These are phyloP conservation scores for Scutellaria baicalensis DNA, from an alignment of 257 asterid species.

Conservation along the genomic window DNA sequence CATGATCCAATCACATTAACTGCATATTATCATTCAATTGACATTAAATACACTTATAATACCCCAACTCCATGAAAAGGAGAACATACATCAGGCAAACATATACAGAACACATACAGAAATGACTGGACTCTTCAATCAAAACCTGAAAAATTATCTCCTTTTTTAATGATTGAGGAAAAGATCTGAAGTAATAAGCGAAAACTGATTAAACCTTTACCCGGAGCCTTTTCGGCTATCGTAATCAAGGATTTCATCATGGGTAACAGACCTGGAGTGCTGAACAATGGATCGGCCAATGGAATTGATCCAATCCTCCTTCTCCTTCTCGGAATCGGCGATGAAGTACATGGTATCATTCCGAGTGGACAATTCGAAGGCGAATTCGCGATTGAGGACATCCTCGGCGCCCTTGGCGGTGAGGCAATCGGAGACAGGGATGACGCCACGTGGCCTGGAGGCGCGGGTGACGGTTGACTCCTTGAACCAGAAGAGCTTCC, in stretches of 20 bases:
- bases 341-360: slow-evolving; percentile 82
- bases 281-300: slow-evolving; percentile 67
- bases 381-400: slow-evolving; percentile 64
- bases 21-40: neutral
- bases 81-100: neutral
- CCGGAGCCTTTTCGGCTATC: slow-evolving; percentile 30
- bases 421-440: slow-evolving; percentile 70
- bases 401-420: slow-evolving; percentile 98
- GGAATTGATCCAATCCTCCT: slow-evolving; percentile 95
- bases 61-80: neutral
- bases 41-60: slow-evolving; percentile 10
- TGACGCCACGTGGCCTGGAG: slow-evolving; percentile 79
- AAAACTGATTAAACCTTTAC: neutral
- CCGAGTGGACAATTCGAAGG: slow-evolving; percentile 78
- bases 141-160: neutral
- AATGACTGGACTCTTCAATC: neutral
- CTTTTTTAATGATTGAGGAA: neutral
- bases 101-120: slow-evolving; percentile 6
- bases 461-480: slow-evolving; percentile 55
- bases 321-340: slow-evolving; percentile 84
- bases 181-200: neutral
- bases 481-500: slow-evolving; percentile 97
- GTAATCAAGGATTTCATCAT: slow-evolving; percentile 73
- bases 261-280: slow-evolving; percentile 87
- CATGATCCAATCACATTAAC: slow-evolving; percentile 7